Percentiles rank a stretch among this genome's conserved stretches.
phyloP scores from a whole-genome alignment of 2,329 filamentous ascomycete genomes.

The Diaporthe eres region DNA sequence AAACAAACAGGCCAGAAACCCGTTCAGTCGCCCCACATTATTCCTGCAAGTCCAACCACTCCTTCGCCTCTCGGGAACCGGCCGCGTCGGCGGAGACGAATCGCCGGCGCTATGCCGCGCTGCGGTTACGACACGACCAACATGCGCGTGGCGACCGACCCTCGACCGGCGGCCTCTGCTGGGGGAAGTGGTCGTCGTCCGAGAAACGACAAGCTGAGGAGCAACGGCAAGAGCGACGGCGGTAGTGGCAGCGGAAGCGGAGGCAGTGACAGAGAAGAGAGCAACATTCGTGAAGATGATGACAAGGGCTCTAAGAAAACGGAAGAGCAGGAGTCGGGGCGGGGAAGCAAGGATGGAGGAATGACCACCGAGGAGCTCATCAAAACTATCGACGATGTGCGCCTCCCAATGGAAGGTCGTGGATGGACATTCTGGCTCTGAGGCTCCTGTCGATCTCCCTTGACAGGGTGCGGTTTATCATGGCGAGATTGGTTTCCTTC shows the following conservation, averaged over 20 bases:
- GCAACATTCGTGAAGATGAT: background rate
- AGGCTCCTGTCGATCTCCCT: background rate
- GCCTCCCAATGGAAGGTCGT: constrained; percentile 4
- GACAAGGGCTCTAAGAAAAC: background rate
- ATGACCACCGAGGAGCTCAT: background rate
- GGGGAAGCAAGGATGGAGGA: background rate
- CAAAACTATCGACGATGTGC: background rate
- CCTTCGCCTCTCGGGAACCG: background rate
- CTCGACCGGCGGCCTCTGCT: constrained; percentile 10
- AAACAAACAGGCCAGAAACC: background rate
- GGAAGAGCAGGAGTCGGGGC: background rate
- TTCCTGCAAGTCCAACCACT: background rate
- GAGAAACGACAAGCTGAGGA: background rate
- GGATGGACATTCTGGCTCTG: constrained; percentile 41
- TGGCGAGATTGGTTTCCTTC: background rate
- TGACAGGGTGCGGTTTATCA: too few species aligned
- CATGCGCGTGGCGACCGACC: constrained; percentile 23
- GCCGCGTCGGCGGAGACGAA: background rate
- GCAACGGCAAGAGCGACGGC: background rate
- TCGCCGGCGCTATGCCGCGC: constrained; percentile 22
- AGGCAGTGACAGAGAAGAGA: background rate
- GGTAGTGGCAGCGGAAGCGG: background rate
- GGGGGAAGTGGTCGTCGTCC: too few species aligned
- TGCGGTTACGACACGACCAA: constrained; percentile 39
- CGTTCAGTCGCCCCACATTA: background rate